Base-by-base conservation (phyloP, 2,329 filamentous ascomycete genomes). In the Tolypocladium guangdongense region DNA sequence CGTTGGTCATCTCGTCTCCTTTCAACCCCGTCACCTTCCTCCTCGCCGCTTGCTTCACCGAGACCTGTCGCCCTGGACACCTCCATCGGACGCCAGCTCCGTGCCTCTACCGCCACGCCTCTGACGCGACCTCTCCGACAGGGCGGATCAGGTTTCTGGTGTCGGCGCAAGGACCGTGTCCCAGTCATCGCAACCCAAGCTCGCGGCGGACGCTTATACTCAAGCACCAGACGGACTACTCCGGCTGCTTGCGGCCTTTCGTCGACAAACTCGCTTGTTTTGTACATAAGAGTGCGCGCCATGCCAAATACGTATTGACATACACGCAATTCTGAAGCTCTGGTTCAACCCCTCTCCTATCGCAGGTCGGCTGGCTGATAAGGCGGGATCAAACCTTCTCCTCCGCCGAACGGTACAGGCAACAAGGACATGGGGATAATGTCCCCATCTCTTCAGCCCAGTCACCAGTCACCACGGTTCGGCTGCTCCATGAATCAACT, bases 401-500 rank as follows among this genome's bases (percentile, higher is more conserved):
- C 14, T 32, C 1, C 27, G 18, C 24, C 5, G 18, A n/a, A 7
- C 8, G 24, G 6, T 12, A 11, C 27, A 18, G 27, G 24, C 24
- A 5, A 11, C 8, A n/a, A 20, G 8, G 18, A 20, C 24, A 32
- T 12, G 7, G 10, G 38, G 30, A 38, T 24, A 30, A 53, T 55
- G 54, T 50, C 32, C 22, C 41, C 24, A 11, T 18, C 27, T 11
- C 22, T 14, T 24, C 35, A 49, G 37, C 45, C 51, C 12, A 16
- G n/a, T 24, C 32, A 41, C 37, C 51, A 32, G 47, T 30, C 20
- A 18, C 32, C 36, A 20, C 47, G 27, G 41, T 39, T 37, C 36
- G 16, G 32, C 47, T 57, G 32, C 50, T 63, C 58, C 14, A 47
- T 64, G 50, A 59, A 55, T 54, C 58, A 57, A 43, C 43, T 63